Evolutionary conservation across 2,329 filamentous ascomycete species (phyloP).

Genomic region (Calonectria pteridis): DNA sequence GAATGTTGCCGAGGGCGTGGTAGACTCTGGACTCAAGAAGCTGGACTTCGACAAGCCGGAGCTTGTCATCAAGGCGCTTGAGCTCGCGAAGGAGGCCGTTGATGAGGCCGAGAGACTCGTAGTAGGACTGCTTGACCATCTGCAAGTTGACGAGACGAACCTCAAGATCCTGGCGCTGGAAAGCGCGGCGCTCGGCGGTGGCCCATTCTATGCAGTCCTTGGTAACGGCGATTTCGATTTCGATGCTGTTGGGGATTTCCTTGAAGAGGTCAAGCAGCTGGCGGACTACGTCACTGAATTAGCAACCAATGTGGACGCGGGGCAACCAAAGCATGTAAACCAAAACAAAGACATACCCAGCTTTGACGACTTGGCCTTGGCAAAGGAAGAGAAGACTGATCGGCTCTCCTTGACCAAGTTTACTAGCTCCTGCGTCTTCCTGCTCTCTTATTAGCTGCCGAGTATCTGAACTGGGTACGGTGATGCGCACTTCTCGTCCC

Average conservation of each 20-base stretch:
- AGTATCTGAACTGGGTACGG: slow-evolving; percentile 10
- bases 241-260: slow-evolving; percentile 92
- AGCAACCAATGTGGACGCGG: slow-evolving; percentile 18
- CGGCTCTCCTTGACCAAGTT: slow-evolving; percentile 91
- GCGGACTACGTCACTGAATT: slow-evolving; percentile 73
- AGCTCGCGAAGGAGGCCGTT: slow-evolving; percentile 96
- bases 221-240: slow-evolving; percentile 93
- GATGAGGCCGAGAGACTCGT: slow-evolving; percentile 96
- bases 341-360: slow-evolving; percentile 73
- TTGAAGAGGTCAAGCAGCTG: slow-evolving; percentile 96
- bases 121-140: slow-evolving; percentile 98
- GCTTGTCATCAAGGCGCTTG: slow-evolving; percentile 98
- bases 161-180: slow-evolving; percentile 98
- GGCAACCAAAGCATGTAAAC: slow-evolving; percentile 16
- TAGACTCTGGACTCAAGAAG: slow-evolving; percentile 97
- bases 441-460: slow-evolving; percentile 51
- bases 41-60: slow-evolving; percentile 97
- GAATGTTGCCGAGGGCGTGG: slow-evolving; percentile 95
- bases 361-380: slow-evolving; percentile 98
- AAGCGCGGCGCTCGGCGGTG: slow-evolving; percentile 91
- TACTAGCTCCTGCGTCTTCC: slow-evolving; percentile 86
- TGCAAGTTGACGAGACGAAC: slow-evolving; percentile 93
- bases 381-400: slow-evolving; percentile 93
- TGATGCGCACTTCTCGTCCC: slow-evolving; percentile 80
- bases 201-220: slow-evolving; percentile 99